These are phyloP conservation scores for Mycena rebaudengoi DNA, from an alignment of 768 basidiomycete genomes.

Conservation along the genomic window DNA sequence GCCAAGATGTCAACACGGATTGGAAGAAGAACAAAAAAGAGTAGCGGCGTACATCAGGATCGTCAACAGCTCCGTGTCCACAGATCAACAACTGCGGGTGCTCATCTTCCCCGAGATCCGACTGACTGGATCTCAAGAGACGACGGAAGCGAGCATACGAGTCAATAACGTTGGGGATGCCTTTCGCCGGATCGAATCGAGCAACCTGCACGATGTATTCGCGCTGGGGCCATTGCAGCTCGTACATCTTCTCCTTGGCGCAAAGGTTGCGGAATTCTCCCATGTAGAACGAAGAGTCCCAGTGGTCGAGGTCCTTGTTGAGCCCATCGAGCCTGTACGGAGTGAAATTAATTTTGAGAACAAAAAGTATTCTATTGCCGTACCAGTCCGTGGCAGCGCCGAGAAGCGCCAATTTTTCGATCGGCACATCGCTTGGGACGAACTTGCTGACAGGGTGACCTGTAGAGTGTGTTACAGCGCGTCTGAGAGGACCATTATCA, in stretches of 20 bases:
- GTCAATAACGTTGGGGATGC: constrained; percentile 85
- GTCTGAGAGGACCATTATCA: not conserved
- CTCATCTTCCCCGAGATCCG: constrained; percentile 55
- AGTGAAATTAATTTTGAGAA: not conserved
- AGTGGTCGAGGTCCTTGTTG: constrained; percentile 85
- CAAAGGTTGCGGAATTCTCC: constrained; percentile 85
- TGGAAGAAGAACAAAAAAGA: too few relatives aligned
- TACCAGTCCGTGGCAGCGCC: constrained; percentile 90
- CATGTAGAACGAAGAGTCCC: constrained; percentile 92
- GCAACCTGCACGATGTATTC: constrained; percentile 93
- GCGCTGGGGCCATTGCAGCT: constrained; percentile 80
- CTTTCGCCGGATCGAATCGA: constrained; percentile 81
- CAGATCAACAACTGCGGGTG: constrained; percentile 82
- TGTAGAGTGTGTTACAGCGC: constrained; percentile 29
- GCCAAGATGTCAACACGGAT: not conserved
- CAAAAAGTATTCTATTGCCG: constrained; percentile 30
- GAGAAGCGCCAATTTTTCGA: constrained; percentile 73
- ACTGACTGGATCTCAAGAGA: constrained; percentile 57
- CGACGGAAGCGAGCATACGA: constrained; percentile 87
- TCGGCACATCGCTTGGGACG: constrained; percentile 85
- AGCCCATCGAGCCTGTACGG: constrained; percentile 83
- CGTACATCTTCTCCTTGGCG: constrained; percentile 80
- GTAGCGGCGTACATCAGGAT: constrained; percentile 70
- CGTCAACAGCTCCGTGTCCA: constrained; percentile 94
- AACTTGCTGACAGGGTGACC: constrained; percentile 94